phyloP scores from a whole-genome alignment of 1,139 yeast species.

The Candida anutae region DNA sequence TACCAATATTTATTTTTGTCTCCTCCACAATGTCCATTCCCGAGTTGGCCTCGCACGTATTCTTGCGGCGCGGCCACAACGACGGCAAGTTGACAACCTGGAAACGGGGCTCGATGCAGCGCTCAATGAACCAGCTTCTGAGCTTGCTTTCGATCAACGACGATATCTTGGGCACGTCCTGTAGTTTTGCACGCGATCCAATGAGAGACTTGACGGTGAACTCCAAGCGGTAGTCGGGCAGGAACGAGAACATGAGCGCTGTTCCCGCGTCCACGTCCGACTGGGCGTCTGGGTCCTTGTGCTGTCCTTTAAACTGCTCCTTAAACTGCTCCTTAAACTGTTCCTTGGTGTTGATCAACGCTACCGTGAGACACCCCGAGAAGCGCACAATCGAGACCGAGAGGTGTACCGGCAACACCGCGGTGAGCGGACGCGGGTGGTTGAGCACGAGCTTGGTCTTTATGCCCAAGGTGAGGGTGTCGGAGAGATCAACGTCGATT shows the following conservation, averaged over 20 bases:
- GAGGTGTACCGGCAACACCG: slow-evolving; percentile 74
- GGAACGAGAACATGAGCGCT: slow-evolving; percentile 78
- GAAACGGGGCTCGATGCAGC: slow-evolving; percentile 90
- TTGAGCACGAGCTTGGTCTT: slow-evolving; percentile 78
- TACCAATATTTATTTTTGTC: too few species aligned
- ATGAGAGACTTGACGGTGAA: slow-evolving; percentile 79
- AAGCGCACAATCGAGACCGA: slow-evolving; percentile 86
- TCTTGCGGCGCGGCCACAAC: slow-evolving; percentile 82
- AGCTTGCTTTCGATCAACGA: slow-evolving; percentile 75
- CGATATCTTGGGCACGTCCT: slow-evolving; percentile 88
- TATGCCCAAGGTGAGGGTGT: slow-evolving; percentile 81
- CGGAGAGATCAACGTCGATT: slow-evolving; percentile 88
- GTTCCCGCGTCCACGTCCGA: slow-evolving; percentile 34
- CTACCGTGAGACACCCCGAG: slow-evolving; percentile 85
- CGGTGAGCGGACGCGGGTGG: slow-evolving; percentile 79
- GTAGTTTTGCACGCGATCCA: slow-evolving; percentile 87
- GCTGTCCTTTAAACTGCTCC: slow-evolving; percentile 15
- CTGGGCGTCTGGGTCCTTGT: slow-evolving; percentile 4
- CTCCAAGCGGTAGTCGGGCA: slow-evolving; percentile 85
- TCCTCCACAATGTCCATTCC: too few species aligned
- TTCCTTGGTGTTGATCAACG: slow-evolving; percentile 51
- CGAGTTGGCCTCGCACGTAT: slow-evolving; percentile 52
- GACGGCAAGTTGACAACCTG: slow-evolving; percentile 80
- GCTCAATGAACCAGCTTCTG: slow-evolving; percentile 82
- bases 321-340: too few species aligned